A percentile compares a stretch with the other conserved stretches of the same genome.
phyloP scores from a whole-genome alignment of 306 rosid species.

The Rosa rugosa region DNA sequence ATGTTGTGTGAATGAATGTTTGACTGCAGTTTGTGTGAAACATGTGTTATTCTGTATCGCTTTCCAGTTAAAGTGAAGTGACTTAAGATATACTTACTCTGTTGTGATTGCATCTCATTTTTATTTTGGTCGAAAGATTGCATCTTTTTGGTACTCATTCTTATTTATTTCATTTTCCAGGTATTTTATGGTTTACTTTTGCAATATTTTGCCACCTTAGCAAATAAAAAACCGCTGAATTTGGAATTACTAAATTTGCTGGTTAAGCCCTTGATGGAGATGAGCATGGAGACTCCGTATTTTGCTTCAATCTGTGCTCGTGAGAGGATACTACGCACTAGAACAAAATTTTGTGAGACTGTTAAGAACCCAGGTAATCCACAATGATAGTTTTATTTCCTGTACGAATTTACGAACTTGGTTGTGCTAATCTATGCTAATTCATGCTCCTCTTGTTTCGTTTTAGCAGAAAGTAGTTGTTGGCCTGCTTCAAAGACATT shows the following conservation, averaged over 20 bases:
- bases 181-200: constrained; percentile 82
- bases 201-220: constrained; percentile 88
- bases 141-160: constrained; percentile 5
- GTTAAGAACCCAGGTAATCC: constrained; percentile 68
- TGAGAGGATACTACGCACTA: constrained; percentile 63
- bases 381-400: constrained; percentile 14
- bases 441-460: constrained; percentile 15
- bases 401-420: not conserved
- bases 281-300: constrained; percentile 84
- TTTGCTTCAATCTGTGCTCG: constrained; percentile 98
- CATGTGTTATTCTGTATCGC: not conserved
- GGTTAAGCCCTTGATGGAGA: constrained; percentile 85
- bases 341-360: constrained; percentile 61
- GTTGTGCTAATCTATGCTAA: constrained; percentile 19
- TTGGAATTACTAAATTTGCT: constrained; percentile 62
- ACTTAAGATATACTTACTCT: not conserved
- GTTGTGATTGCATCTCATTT: not conserved
- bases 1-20: constrained; percentile 13
- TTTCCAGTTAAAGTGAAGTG: not conserved
- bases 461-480: constrained; percentile 64
- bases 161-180: constrained; percentile 45
- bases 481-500: constrained; percentile 91
- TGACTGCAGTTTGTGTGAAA: constrained; percentile 8
- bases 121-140: not conserved
- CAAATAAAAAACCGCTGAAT: constrained; percentile 65